Percentiles rank a stretch among this genome's conserved stretches.
These are phyloP conservation scores for Nothomitra cinnamomea DNA, from an alignment of 2,329 filamentous ascomycete genomes.

Conservation along the genomic window DNA sequence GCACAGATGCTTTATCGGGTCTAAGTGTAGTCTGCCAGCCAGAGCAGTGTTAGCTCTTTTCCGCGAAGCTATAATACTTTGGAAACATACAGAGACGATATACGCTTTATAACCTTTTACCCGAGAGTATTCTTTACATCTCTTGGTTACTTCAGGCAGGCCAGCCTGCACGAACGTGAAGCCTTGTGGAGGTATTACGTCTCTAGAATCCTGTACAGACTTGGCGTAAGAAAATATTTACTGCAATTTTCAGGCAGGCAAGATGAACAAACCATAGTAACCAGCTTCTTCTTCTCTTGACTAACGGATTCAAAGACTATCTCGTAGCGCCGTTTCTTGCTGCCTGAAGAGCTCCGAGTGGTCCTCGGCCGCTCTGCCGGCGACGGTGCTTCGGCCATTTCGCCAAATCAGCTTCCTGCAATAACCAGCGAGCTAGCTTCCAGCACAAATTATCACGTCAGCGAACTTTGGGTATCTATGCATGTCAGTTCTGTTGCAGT, in stretches of 20 bases:
- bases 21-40: slow-evolving; percentile 28
- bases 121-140: slow-evolving; percentile 42
- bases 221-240: neutral
- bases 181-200: slow-evolving; percentile 36
- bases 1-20: slow-evolving; percentile 34
- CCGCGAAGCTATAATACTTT: neutral
- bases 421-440: neutral
- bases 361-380: neutral
- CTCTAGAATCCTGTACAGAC: slow-evolving; percentile 34
- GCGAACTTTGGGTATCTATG: neutral
- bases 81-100: slow-evolving; percentile 36
- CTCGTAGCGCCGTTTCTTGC: slow-evolving; percentile 30
- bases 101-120: slow-evolving; percentile 35
- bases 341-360: neutral
- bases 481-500: neutral
- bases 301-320: slow-evolving; percentile 40
- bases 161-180: slow-evolving; percentile 45
- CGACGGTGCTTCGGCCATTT: neutral
- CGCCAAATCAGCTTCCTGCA: neutral
- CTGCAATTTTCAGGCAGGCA: neutral
- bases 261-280: slow-evolving; percentile 28
- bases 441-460: neutral
- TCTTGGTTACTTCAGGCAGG: slow-evolving; percentile 39
- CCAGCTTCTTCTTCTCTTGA: slow-evolving; percentile 42
- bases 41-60: neutral